Base-by-base conservation (phyloP, 129 eudicot species). In the Cynara cardunculus region DNA sequence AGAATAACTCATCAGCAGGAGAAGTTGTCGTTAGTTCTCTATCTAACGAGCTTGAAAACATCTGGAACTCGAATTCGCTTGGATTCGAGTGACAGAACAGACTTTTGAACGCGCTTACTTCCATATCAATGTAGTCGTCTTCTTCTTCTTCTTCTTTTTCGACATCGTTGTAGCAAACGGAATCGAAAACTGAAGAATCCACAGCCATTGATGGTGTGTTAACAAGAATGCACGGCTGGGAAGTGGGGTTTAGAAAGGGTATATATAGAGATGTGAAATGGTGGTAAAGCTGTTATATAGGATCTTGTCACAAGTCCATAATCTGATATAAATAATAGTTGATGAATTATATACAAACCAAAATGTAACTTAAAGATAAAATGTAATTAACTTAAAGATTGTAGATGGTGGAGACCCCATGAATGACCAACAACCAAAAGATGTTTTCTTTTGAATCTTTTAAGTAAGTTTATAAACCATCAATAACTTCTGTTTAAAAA, bases 1-100 rank as follows among this genome's bases (percentile, higher is more conserved):
- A 92, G 84, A 94, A 94, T 56, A 94, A 97, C 80, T 94, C 96
- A 41, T 94, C 98, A 27, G 98, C 98, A 0, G 97, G 96, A 66
- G 97, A 94, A 75, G 96, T 86, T 22, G 96, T 82, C 44, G 93
- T 80, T 22, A 83, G 49, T 67, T 91, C 85, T 83, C 87, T 84
- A 26, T 90, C 91, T 28, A 91, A 85, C 19, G 89, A 89, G 87
- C 89, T 89, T 2, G 97, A 87, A 56, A 88, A 90, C 92, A 89
- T 94, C 31, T 91, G 97, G 82, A 94, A 94, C 84, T 94, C 97
- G 65, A 94, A 90, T 72, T 94, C 97, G 30, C 78, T 83, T 25
- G 82, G 81, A 72, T 87, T 76, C 35, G 85, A 28, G 80, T 78
- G 81, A 83, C 77, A 49, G 28, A 87, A 84, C 25, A 88, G 39